Evolutionary conservation across 2,329 filamentous ascomycete species (phyloP).

Genomic region (Penicillium sp.): DNA sequence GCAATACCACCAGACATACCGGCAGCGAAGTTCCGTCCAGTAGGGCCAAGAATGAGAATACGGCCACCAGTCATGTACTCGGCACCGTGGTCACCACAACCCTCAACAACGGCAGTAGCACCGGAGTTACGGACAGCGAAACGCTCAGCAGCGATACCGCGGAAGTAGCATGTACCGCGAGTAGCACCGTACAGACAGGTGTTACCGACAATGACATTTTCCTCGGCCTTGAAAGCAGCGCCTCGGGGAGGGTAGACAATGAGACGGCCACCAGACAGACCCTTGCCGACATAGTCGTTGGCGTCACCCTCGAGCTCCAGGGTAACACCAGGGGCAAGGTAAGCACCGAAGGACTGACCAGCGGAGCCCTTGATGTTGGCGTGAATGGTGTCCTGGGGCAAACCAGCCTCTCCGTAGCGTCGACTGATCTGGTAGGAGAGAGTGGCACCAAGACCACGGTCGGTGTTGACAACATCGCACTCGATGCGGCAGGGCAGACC

Average conservation of each 20-base stretch:
- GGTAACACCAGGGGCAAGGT: constrained; percentile 88
- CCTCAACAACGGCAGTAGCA: constrained; percentile 93
- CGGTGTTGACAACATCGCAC: constrained; percentile 95
- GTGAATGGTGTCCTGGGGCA: constrained; percentile 91
- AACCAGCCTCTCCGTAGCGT: constrained; percentile 82
- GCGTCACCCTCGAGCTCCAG: constrained; percentile 93
- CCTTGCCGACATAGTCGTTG: constrained; percentile 97
- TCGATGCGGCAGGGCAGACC: constrained; percentile 90
- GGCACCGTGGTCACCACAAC: constrained; percentile 92
- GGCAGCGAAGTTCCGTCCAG: constrained; percentile 94
- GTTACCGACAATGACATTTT: constrained; percentile 92
- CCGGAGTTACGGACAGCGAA: constrained; percentile 97
- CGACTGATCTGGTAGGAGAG: constrained; percentile 95
- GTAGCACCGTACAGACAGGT: constrained; percentile 95
- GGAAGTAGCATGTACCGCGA: constrained; percentile 90
- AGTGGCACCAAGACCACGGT: constrained; percentile 89
- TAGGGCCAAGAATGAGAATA: constrained; percentile 80
- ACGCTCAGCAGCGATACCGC: constrained; percentile 91
- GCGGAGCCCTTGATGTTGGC: constrained; percentile 96
- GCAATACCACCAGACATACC: constrained; percentile 99
- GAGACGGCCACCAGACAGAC: constrained; percentile 85
- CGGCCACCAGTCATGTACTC: constrained; percentile 99
- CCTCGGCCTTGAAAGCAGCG: constrained; percentile 91
- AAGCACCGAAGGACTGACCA: constrained; percentile 94
- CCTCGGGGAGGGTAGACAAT: constrained; percentile 91